Evolutionary conservation across 2,329 filamentous ascomycete genomes (phyloP), one percentile per base, ranked within the genome.

Genomic region (Fusarium papillatum): DNA sequence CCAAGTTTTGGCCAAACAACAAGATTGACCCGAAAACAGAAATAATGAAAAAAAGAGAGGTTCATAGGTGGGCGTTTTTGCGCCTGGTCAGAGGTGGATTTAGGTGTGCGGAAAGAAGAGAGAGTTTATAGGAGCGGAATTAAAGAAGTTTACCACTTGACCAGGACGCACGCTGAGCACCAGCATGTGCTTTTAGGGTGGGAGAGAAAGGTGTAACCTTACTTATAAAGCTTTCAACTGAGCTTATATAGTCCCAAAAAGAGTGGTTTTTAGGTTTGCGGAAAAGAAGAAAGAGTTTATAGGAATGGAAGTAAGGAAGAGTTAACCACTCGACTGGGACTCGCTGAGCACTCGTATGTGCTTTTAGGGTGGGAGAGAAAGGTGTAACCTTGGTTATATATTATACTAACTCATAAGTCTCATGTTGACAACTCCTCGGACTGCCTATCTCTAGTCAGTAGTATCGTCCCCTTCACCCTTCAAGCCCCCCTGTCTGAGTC

Each of bases 401-500:
- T 61, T 48, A 34, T n/a, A 57, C 53, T 22, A 31, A n/a, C 50
- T 55, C 26, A 7, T 5, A 55, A n/a, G 29, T 57, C 53, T 57
- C 5, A 57, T 36, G 13, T 34, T 36, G 29, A 16, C 11, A 8
- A n/a, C 53, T n/a, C n/a, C 50, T 55, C 26, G 1, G 11, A 1
- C 29, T 34, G 38, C 43, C 64, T 69, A 39, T 17, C 50, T 46
- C 24, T n/a, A 19, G 50, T 55, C 50, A 19, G 41, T 50, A 43
- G 50, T 63, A 70, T 22, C 36, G 50, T 64, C 64, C 64, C 39
- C 34, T n/a, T n/a, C 36, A 14, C 46, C 65, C 41, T 63, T 72
- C 70, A 79, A 36, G 59, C 41, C 22, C 60, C 67, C 66, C 73
- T 76, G 22, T 80, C 78, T 16, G 81, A 82, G 17, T 83, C 89